Conservation (phyloP, 768 basidiomycete genomes). For the Chlorophyllum brunneum region DNA sequence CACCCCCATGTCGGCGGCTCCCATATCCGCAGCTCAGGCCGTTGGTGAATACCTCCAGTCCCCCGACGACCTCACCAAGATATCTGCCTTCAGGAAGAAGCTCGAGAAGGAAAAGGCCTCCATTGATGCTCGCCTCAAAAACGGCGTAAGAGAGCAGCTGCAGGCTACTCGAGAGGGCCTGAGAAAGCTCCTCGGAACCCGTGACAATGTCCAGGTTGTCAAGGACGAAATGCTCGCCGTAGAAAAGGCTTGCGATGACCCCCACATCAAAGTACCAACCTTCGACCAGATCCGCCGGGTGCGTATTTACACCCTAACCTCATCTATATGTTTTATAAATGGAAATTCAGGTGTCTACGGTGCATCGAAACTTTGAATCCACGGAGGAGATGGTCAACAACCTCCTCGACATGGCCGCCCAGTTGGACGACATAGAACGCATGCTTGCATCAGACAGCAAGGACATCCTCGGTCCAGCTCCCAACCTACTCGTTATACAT, state of each 20-base stretch:
- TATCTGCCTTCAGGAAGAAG: constrained; percentile 86
- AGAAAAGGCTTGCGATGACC: constrained; percentile 73
- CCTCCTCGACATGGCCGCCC: constrained; percentile 86
- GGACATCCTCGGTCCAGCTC: constrained; percentile 82
- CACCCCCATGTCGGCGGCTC: constrained; percentile 41
- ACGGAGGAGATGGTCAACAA: constrained; percentile 96
- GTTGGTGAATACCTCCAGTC: constrained; percentile 89
- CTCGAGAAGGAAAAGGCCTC: constrained; percentile 95
- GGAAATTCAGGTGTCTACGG: constrained; percentile 77
- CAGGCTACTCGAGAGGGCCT: constrained; percentile 88
- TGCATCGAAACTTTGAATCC: constrained; percentile 92
- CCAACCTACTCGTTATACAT: constrained; percentile 87
- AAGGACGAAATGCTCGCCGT: constrained; percentile 84
- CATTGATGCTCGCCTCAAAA: constrained; percentile 86
- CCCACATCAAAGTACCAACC: constrained; percentile 71
- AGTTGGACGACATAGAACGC: constrained; percentile 72
- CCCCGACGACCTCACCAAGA: constrained; percentile 89
- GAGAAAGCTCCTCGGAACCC: constrained; percentile 72
- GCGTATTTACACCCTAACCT: constrained; percentile 24
- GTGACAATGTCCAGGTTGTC: constrained; percentile 72
- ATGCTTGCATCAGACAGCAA: constrained; percentile 73
- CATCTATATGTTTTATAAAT: not conserved
- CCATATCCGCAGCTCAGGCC: constrained; percentile 79
- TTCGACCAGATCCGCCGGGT: constrained; percentile 97
- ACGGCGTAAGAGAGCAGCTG: constrained; percentile 89